phyloP scores from a whole-genome alignment of 768 basidiomycete genomes.

The Coprinopsis sp. region DNA sequence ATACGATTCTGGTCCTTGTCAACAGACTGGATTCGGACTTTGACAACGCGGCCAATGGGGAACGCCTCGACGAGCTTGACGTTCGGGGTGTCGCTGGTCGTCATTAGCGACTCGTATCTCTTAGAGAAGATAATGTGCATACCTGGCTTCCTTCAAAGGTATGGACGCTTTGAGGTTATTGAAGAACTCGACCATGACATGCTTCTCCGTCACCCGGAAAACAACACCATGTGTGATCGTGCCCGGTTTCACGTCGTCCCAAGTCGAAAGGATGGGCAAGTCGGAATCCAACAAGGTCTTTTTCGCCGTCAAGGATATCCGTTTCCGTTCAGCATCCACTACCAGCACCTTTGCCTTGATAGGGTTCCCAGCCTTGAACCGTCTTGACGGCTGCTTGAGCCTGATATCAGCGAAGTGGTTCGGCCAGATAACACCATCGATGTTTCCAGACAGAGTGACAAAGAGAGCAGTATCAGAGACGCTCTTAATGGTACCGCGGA shows the following conservation, averaged over 20 bases:
- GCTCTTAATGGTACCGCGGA: slow-evolving; percentile 86
- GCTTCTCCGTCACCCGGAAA: slow-evolving; percentile 75
- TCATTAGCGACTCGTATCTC: slow-evolving; percentile 7
- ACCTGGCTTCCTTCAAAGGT: slow-evolving; percentile 81
- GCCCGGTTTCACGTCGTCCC: slow-evolving; percentile 69
- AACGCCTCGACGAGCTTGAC: slow-evolving; percentile 60
- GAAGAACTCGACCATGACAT: slow-evolving; percentile 84
- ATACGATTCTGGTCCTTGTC: slow-evolving; percentile 59
- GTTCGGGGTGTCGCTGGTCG: slow-evolving; percentile 58
- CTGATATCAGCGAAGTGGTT: slow-evolving; percentile 91
- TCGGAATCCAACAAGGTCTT: slow-evolving; percentile 82
- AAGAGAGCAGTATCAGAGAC: slow-evolving; percentile 80
- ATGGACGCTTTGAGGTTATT: slow-evolving; percentile 83
- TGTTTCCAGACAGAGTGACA: slow-evolving; percentile 78
- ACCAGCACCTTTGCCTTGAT: slow-evolving; percentile 87
- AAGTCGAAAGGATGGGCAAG: slow-evolving; percentile 58
- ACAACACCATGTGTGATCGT: slow-evolving; percentile 77
- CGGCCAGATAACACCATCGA: slow-evolving; percentile 93
- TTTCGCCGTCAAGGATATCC: slow-evolving; percentile 86
- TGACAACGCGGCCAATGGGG: slow-evolving; percentile 75
- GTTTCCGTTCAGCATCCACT: slow-evolving; percentile 75
- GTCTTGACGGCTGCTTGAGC: slow-evolving; percentile 89
- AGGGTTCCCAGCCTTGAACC: slow-evolving; percentile 76
- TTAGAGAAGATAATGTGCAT: slow-evolving; percentile 4
- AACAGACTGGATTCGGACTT: slow-evolving; percentile 71